phyloP scores from a whole-genome alignment of 2,329 filamentous ascomycete species.

The Exserohilum turcica region DNA sequence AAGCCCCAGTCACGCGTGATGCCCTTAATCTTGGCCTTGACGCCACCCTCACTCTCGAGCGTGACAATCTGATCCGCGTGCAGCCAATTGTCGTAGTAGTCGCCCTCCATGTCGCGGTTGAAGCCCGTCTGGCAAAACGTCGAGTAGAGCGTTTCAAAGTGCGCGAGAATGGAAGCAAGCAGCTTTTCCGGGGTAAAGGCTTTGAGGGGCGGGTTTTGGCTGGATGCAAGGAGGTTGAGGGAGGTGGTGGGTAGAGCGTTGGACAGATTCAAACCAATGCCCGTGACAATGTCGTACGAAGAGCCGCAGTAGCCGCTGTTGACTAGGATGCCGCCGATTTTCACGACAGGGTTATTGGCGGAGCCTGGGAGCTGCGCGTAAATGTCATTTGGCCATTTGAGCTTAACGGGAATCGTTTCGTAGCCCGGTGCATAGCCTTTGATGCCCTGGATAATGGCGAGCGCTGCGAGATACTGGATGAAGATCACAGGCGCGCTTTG shows the following conservation, averaged over 20 bases:
- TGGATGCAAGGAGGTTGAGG: constrained; percentile 70
- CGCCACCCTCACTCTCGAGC: constrained; percentile 79
- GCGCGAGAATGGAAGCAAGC: constrained; percentile 77
- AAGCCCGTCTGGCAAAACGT: constrained; percentile 79
- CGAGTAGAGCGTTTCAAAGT: constrained; percentile 77
- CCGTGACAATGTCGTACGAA: constrained; percentile 83
- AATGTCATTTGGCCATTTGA: constrained; percentile 99
- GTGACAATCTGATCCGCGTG: constrained; percentile 71
- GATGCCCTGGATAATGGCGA: constrained; percentile 85
- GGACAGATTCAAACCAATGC: constrained; percentile 79
- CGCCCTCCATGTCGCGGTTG: constrained; percentile 69
- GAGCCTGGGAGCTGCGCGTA: constrained; percentile 56
- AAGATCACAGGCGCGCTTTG: constrained; percentile 82
- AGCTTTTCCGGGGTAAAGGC: constrained; percentile 78
- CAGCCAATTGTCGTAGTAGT: constrained; percentile 73
- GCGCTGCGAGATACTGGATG: constrained; percentile 87
- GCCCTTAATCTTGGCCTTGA: constrained; percentile 76
- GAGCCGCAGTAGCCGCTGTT: constrained; percentile 81
- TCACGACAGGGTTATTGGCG: constrained; percentile 68
- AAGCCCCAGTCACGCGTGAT: constrained; percentile 93
- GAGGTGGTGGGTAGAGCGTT: constrained; percentile 88
- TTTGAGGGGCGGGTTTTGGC: constrained; percentile 45
- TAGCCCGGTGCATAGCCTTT: constrained; percentile 80
- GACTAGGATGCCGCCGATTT: constrained; percentile 91
- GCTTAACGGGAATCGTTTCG: constrained; percentile 73